Evolutionary conservation across 306 rosid genomes (phyloP), one percentile per base, ranked within the genome.

Genomic region (Senna siamea): DNA sequence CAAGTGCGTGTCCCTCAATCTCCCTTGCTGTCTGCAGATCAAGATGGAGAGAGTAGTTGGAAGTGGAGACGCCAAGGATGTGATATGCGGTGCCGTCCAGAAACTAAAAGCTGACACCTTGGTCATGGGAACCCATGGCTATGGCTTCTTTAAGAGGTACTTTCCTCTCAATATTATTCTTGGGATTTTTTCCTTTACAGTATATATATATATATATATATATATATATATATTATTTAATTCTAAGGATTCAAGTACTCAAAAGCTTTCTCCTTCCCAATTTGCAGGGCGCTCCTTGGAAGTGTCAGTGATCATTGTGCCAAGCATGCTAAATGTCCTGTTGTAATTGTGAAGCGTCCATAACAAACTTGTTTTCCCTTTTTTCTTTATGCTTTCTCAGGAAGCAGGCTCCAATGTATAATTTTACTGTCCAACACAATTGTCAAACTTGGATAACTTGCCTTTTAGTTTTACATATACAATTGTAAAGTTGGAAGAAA

Each of bases 61-160:
- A 20, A 86, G 70, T 2, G 97, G 93, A 67, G 96, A 89, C 48
- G 92, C 96, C 23, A 92, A 77, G 79, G 75, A 83, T 75, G 96
- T 89, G 50, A 92, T 92, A 44, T 89, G 97, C 44, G 74, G 82
- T 20, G 77, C 78, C 2, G 96, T 86, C 38, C 71, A 82, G 84
- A 92, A 79, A 70, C 83, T 88, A 1, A 73, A 75, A 35, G 90
- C 84, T 20, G 97, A 92, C 76, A 86, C 87, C 22, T 86, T 89
- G 76, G 97, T 92, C 9, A 83, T 89, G 92, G 97, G 97, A 76
- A 84, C 89, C 83, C 96, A 92, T 73, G 87, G 93, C 4, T 88
- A 89, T 83, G 96, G 96, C 53, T 86, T 86, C 86, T 78, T 92
- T 19, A 88, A 86, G 87, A 92, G 96, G 97, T 89, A 70, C 20